Percentiles rank a stretch among this genome's conserved stretches.
phyloP scores from a whole-genome alignment of 805 yeast species.

The Lachancea dasiensis region DNA sequence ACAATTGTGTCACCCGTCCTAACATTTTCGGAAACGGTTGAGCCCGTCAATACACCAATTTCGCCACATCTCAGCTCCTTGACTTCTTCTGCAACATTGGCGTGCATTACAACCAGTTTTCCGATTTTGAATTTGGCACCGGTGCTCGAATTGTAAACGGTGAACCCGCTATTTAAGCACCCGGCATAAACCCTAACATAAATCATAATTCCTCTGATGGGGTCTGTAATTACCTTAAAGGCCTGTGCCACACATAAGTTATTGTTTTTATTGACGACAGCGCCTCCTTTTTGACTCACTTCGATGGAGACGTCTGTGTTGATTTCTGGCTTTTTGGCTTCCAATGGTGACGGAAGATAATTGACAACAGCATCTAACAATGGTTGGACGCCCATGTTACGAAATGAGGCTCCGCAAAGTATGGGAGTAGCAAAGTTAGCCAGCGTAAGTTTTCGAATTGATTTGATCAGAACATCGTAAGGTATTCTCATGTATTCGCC shows the following conservation, averaged over 20 bases:
- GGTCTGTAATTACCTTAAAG: slow-evolving; percentile 85
- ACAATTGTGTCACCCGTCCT: slow-evolving; percentile 89
- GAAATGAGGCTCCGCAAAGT: slow-evolving; percentile 87
- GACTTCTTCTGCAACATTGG: slow-evolving; percentile 75
- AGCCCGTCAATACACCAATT: slow-evolving; percentile 63
- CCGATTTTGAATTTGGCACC: slow-evolving; percentile 61
- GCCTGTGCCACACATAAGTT: slow-evolving; percentile 73
- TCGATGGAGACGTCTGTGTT: slow-evolving; percentile 34
- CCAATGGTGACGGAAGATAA: slow-evolving; percentile 78
- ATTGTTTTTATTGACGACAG: slow-evolving; percentile 49
- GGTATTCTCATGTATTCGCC: slow-evolving; percentile 64
- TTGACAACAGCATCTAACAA: slow-evolving; percentile 74
- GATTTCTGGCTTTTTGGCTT: slow-evolving; percentile 48
- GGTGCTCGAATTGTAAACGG: slow-evolving; percentile 61
- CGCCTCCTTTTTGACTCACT: slow-evolving; percentile 37
- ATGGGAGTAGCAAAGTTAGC: slow-evolving; percentile 62
- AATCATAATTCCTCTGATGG: slow-evolving; percentile 73
- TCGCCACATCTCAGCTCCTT: slow-evolving; percentile 62
- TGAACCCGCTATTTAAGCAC: slow-evolving; percentile 52
- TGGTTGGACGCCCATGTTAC: slow-evolving; percentile 93
- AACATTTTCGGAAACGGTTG: slow-evolving; percentile 47
- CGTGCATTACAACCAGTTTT: slow-evolving; percentile 77
- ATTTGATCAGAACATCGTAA: slow-evolving; percentile 42
- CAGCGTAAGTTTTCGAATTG: slow-evolving; percentile 62
- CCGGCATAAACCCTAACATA: slow-evolving; percentile 90